A percentile compares a stretch with the other conserved stretches of the same genome.
These are phyloP conservation scores for Fistulina hepatica DNA, from an alignment of 1,284 basidiomycete genomes.

Conservation along the genomic window DNA sequence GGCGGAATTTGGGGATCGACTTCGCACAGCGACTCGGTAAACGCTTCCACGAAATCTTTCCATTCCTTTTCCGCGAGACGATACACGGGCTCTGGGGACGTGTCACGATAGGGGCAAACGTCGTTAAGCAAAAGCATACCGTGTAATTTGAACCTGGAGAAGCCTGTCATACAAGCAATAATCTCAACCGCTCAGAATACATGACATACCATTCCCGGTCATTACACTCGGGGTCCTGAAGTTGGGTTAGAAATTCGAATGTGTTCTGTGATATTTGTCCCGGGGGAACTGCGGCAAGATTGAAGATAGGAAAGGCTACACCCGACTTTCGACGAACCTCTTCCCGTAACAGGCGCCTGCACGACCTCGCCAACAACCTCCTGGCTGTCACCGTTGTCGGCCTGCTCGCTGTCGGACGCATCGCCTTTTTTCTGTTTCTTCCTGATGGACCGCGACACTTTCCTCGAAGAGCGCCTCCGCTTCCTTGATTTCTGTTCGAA, in stretches of 20 bases:
- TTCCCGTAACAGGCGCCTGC: conserved; percentile 69
- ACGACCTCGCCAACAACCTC: conserved; percentile 60
- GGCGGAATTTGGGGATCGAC: conserved; percentile 75
- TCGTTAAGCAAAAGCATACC: conserved; percentile 29
- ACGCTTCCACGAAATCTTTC: conserved; percentile 68
- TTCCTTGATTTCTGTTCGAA: conserved; percentile 23
- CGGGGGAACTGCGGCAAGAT: conserved; percentile 50
- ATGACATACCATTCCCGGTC: conserved; percentile 71
- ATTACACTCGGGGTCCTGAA: conserved; percentile 70
- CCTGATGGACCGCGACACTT: conserved; percentile 20
- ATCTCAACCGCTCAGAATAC: neutral
- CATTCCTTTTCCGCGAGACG: conserved; percentile 79
- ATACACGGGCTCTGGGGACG: conserved; percentile 62
- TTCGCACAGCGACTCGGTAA: conserved; percentile 56
- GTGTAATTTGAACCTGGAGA: conserved; percentile 61
- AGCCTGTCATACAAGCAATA: conserved; percentile 1
- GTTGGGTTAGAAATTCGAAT: conserved; percentile 60
- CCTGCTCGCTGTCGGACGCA: conserved; percentile 29
- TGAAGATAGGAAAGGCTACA: neutral
- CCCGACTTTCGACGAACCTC: conserved; percentile 38
- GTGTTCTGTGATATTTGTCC: conserved; percentile 83
- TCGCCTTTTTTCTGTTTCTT: conserved; percentile 19
- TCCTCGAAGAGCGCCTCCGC: conserved; percentile 25
- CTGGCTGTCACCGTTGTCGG: conserved; percentile 53
- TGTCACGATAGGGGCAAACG: neutral